Base-by-base conservation (phyloP, 2,329 filamentous ascomycete species). In the Phaeosphaeria sp. region DNA sequence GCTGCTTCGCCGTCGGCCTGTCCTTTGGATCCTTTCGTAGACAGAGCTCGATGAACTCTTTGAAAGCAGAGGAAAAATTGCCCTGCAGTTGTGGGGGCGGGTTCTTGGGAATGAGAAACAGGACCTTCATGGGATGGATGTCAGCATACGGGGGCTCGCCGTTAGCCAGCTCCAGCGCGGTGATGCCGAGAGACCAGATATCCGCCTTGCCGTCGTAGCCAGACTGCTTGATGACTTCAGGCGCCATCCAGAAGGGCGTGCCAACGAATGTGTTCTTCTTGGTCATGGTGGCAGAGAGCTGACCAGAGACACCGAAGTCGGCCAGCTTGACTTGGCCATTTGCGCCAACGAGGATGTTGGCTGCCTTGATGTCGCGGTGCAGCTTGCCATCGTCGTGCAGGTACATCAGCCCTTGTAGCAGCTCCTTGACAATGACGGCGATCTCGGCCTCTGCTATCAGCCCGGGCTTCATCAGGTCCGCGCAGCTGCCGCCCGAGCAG, bases 231-330 rank as follows among this genome's bases (percentile, higher is more conserved):
- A 99, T 99, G 54, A 98, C 94, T 79, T 99, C 94, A 11, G 94
- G 94, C 2, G 95, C 94, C 94, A 99, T 99, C 95, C 95, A 99
- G 76, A 98, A 99, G 1, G 95, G 94, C 0, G 94, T 98, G 33
- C 95, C 95, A 30, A 99, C 94, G 77, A 98, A 99, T 0, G 94
- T 98, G 75, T 98, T 98, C 82, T 98, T 98, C 84, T 98, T 98
- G 61, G 94, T 97, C 93, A 98, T 98, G 49, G 94, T 99, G 6
- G 94, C 94, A 9, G 94, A 96, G 21, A 98, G 85, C 79, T 98
- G 95, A 25, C 94, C 94, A 1, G 94, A 97, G 6, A 99, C 95
- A 57, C 94, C 94, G 80, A 99, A 99, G 76, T 99, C 94, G 15
- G 94, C 94, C 55, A 98, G 83, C 78, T 99, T 99, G 68, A 99